Evolutionary conservation across 768 basidiomycete species (phyloP), one percentile per base, ranked within the genome.

Genomic region (Lactarius vividus): DNA sequence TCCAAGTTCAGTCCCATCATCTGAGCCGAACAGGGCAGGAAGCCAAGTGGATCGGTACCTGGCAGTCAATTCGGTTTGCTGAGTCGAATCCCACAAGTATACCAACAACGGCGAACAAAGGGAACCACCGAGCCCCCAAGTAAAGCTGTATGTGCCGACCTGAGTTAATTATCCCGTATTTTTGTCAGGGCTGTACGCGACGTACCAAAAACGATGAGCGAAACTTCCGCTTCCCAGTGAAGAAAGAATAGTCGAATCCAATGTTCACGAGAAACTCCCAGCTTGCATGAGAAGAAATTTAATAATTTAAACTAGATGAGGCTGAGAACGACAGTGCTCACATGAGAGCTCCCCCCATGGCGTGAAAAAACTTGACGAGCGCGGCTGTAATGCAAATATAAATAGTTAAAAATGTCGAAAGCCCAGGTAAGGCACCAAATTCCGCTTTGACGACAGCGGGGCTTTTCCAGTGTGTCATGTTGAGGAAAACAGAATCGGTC

Each of bases 261-360:
- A 46, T 9, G 44, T 46, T 46, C 44, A 23, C n/a, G n/a, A 46
- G 10, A 23, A 46, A n/a, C n/a, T 46, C 44, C 44, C 44, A 46
- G 44, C 44, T 46, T 46, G 10, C 4, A 23, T 11, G 10, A 46
- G 10, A 46, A 23, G n/a, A 46, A 40, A 18, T 7, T 40, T 18
- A 40, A 40, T 40, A 18, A 16, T 39, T 15, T 6, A 3, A 13
- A 16, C 16, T 16, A 39, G 37, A 13, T 13, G 37, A 39, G n/a
- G 52, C 26, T 15, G 16, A 18, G 53, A 26, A 29, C 10, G 31
- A 33, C 33, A 15, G 15, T 3, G 26, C 54, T 52, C 55, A 65
- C 67, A 67, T 58, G 56, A 61, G 58, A 42, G 67, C 8, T 44
- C 67, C 67, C 15, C 46, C 55, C 55, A 67, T 16, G 42, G 57